Evolutionary conservation across 2,329 filamentous ascomycete genomes (phyloP).

Genomic region (Diaporthe destruens): DNA sequence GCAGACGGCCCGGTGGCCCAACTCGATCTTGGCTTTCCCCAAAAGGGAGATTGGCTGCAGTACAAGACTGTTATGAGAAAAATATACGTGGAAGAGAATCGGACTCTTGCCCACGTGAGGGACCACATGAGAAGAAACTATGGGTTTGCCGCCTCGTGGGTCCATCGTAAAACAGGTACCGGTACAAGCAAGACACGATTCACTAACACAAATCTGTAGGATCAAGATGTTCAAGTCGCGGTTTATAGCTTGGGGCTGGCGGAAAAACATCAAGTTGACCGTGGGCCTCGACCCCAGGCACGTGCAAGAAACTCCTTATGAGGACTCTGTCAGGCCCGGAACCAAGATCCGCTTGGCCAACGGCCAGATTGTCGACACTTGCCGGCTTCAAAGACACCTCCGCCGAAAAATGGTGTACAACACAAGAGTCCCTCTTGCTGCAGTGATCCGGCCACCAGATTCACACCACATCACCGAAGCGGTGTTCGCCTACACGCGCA

Average conservation of each 20-base stretch:
- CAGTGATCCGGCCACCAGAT: slow-evolving; percentile 2
- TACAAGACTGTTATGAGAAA: not conserved
- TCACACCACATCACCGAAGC: slow-evolving; percentile 17
- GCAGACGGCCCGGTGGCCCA: not conserved
- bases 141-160: slow-evolving; percentile 3
- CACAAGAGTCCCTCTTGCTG: not conserved
- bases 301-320: not conserved
- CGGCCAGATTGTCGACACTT: slow-evolving; percentile 19
- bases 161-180: not conserved
- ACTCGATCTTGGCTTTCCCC: not conserved
- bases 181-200: too few species aligned
- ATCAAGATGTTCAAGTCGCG: slow-evolving; percentile 29
- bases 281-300: slow-evolving; percentile 15
- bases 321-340: slow-evolving; percentile 1
- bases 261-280: slow-evolving; percentile 30
- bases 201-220: not conserved
- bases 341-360: slow-evolving; percentile 25
- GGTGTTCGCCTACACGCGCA: slow-evolving; percentile 32
- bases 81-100: slow-evolving; percentile 16
- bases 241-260: slow-evolving; percentile 29
- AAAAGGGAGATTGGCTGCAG: not conserved
- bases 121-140: not conserved
- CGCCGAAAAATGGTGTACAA: slow-evolving; percentile 10
- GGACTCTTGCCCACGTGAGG: not conserved
- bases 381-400: slow-evolving; percentile 19